These are phyloP conservation scores for Cardiospermum halicacabum DNA, from an alignment of 345 rosid species.

Conservation along the genomic window DNA sequence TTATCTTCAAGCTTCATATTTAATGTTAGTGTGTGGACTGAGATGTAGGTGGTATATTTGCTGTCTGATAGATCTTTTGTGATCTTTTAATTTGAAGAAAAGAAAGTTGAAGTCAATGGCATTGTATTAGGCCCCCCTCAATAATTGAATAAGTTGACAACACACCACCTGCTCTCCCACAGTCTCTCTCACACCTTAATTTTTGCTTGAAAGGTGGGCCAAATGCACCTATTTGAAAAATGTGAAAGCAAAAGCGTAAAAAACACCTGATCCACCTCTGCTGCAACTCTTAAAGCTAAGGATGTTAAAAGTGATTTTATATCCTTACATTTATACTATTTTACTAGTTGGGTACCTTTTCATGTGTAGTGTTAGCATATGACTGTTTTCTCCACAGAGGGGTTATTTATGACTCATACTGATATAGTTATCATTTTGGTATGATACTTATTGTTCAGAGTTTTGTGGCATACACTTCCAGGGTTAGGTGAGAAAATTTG, in stretches of 20 bases:
- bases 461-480: conserved; percentile 1
- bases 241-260: background rate
- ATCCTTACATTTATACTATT: background rate
- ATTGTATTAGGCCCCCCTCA: background rate
- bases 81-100: background rate
- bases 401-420: background rate
- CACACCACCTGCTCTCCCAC: background rate
- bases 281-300: background rate
- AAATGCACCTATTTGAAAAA: background rate
- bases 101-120: background rate
- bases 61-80: no score
- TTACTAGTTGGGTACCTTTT: conserved; percentile 2
- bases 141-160: conserved; percentile 8
- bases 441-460: background rate
- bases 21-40: background rate
- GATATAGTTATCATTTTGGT: background rate
- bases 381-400: background rate
- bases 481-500: background rate
- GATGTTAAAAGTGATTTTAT: conserved; percentile 4
- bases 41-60: background rate
- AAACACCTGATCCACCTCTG: background rate
- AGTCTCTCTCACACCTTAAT: background rate
- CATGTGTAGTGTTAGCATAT: background rate
- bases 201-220: conserved; percentile 11
- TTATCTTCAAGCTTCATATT: no score